These are phyloP conservation scores for Trichoderma koningiopsis DNA, from an alignment of 2,329 filamentous ascomycete genomes.

Conservation along the genomic window DNA sequence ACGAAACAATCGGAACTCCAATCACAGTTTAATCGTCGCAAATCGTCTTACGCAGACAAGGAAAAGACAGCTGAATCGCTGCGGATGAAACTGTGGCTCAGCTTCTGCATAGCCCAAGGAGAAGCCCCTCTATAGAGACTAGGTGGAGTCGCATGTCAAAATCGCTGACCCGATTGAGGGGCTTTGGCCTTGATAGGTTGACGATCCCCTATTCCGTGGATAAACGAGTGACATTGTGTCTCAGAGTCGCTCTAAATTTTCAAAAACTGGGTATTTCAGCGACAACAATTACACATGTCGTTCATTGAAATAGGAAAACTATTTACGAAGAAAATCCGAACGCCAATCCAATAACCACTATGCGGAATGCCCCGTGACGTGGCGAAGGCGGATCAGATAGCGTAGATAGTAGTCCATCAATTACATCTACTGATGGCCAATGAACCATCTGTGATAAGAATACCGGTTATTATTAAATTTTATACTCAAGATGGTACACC, in stretches of 20 bases:
- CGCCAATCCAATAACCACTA: neutral
- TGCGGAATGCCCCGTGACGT: neutral
- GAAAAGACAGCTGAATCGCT: neutral
- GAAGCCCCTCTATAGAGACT: slow-evolving; percentile 1
- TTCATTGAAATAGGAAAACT: neutral
- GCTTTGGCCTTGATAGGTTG: neutral
- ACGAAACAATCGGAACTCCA: neutral
- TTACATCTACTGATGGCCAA: neutral
- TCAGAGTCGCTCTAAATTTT: neutral
- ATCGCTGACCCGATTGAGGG: neutral
- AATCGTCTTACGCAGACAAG: neutral
- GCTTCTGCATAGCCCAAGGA: neutral
- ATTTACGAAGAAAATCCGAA: neutral
- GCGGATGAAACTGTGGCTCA: slow-evolving; percentile 17
- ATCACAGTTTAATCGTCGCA: neutral
- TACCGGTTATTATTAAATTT: neutral
- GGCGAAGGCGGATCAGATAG: neutral
- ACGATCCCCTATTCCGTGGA: slow-evolving; percentile 4
- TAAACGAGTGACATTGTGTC: neutral
- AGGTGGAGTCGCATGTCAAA: slow-evolving; percentile 8
- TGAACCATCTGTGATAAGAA: neutral
- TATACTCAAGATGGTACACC: neutral
- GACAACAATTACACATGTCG: neutral
- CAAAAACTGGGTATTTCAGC: neutral
- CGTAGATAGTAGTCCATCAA: neutral